A percentile compares a stretch with the other conserved stretches of the same genome.
Evolutionary conservation across 306 rosid genomes (phyloP).

Genomic region (Ceratonia siliqua): DNA sequence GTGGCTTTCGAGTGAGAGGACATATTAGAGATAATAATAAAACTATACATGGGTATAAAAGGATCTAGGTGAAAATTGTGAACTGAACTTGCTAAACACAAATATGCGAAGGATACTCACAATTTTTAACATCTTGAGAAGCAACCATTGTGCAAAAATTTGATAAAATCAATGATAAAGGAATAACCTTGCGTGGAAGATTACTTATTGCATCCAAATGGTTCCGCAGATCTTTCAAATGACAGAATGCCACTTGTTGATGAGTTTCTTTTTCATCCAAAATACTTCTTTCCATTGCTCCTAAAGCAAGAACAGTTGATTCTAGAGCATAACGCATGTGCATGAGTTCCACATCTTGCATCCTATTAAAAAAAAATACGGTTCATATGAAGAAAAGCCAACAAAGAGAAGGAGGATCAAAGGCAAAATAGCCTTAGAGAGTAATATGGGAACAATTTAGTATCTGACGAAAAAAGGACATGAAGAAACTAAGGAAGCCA

Average conservation of each 20-base stretch:
- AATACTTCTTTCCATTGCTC: slow-evolving; percentile 68
- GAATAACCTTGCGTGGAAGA: slow-evolving; percentile 83
- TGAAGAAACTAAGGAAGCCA: not conserved
- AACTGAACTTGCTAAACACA: slow-evolving; percentile 14
- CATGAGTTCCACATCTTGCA: slow-evolving; percentile 95
- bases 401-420: slow-evolving; percentile 27
- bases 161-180: slow-evolving; percentile 30
- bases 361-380: slow-evolving; percentile 51
- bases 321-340: slow-evolving; percentile 97
- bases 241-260: slow-evolving; percentile 57
- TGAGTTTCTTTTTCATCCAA: slow-evolving; percentile 53
- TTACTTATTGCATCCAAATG: slow-evolving; percentile 86
- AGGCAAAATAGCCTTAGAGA: slow-evolving; percentile 15
- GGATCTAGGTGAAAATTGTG: slow-evolving; percentile 7
- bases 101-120: slow-evolving; percentile 27
- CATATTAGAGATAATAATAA: not conserved
- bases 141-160: slow-evolving; percentile 31
- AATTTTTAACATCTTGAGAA: slow-evolving; percentile 36
- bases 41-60: not conserved
- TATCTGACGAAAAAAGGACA: not conserved
- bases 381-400: slow-evolving; percentile 31
- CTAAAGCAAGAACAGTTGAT: slow-evolving; percentile 84
- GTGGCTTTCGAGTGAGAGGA: too few species aligned
- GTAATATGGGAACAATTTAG: not conserved
- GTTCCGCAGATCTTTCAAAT: slow-evolving; percentile 77